Evolutionary conservation across 495 filamentous ascomycete species (phyloP), one percentile per base, ranked within the genome.

Genomic region (Aspergillus avenaceus): DNA sequence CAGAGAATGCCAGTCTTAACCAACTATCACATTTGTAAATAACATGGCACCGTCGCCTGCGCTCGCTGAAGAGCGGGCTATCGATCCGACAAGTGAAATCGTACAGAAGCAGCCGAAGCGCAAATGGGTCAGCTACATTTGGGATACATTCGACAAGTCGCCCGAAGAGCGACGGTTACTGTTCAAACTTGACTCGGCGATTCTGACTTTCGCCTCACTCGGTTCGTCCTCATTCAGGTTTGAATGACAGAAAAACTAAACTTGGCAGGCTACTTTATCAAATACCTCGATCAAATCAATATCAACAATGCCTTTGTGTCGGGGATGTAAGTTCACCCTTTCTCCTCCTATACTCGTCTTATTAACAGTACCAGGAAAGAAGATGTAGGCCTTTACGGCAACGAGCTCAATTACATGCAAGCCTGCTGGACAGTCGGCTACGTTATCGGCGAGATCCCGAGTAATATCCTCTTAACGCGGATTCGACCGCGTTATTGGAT

Each of bases 401-500:
- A 79, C 34, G 54, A 86, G 55, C 59, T 75, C 2, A 73, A 70
- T 52, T 69, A 70, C 46, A 72, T 80, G 68, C 70, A 71, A 37
- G 74, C 77, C 2, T 73, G 66, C 45, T 87, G 79, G 76, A 85
- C 81, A 0, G 75, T 84, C 13, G 84, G 83, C 12, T 82, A 84
- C 52, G 76, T 85, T 2, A 69, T 85, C 36, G 82, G 81, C 11
- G 71, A 85, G 52, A 76, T 86, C 28, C 83, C 82, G 0, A 78
- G 73, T 57, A 81, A 84, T 54, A 66, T 85, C 16, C 69, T 84
- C 25, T 58, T 85, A 26, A 82, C 76, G 7, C 58, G 65, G 3
- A 52, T 85, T 7, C 71, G 77, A 8, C 82, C 81, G 0, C 73
- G 77, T 8, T 76, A 81, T 48, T 82, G 75, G 74, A 79, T 87